These are phyloP conservation scores for Lactarius pseudohatsudake DNA, from an alignment of 768 basidiomycete genomes.

Conservation along the genomic window DNA sequence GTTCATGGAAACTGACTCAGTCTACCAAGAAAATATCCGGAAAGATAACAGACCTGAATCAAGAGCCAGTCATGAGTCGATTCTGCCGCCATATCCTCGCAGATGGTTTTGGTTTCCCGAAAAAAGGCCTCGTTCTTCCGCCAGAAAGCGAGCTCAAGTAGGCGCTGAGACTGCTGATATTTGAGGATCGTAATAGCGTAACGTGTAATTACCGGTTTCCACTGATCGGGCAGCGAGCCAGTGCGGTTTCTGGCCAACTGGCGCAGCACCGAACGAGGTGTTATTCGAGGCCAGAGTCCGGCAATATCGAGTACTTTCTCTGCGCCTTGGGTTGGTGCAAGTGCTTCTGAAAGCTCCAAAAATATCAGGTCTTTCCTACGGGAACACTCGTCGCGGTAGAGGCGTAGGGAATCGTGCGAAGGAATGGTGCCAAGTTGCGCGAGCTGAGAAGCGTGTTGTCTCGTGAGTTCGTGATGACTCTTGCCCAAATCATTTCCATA, in stretches of 20 bases:
- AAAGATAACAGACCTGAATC: constrained; percentile 14
- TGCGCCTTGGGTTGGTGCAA: constrained; percentile 3
- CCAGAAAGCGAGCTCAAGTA: constrained; percentile 13
- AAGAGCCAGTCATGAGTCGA: constrained; percentile 19
- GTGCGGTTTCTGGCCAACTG: constrained; percentile 31
- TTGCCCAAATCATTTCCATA: constrained; percentile 17
- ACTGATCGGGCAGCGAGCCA: constrained; percentile 10
- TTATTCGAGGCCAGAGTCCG: constrained; percentile 21
- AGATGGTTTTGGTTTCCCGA: constrained; percentile 4
- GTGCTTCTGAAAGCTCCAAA: neutral
- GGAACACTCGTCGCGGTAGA: constrained; percentile 2
- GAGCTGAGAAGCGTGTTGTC: neutral
- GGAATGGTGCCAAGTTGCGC: neutral
- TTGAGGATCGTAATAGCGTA: constrained; percentile 7
- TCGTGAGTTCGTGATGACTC: neutral
- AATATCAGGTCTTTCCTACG: neutral
- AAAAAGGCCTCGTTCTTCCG: constrained; percentile 3
- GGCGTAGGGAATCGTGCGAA: neutral
- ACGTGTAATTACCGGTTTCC: neutral
- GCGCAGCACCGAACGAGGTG: constrained; percentile 16
- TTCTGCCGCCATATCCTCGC: neutral
- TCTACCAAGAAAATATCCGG: too few relatives aligned
- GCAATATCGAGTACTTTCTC: neutral
- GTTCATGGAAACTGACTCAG: neutral
- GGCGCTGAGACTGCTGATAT: constrained; percentile 18